phyloP scores from a whole-genome alignment of 2,329 filamentous ascomycete species.

The Pseudogymnoascus sp. region DNA sequence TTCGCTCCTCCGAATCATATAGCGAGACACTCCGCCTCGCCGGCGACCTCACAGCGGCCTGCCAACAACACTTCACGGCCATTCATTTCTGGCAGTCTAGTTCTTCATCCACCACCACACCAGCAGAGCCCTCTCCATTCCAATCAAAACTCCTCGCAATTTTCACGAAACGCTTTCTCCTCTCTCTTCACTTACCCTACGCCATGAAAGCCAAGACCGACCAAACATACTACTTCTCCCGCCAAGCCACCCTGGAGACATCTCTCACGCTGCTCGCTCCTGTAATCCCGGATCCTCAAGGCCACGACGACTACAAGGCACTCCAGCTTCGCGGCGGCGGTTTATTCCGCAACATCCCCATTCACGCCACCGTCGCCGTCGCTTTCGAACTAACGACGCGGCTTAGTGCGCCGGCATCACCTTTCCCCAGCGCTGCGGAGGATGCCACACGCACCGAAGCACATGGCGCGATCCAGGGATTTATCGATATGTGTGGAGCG shows the following conservation, averaged over 20 bases:
- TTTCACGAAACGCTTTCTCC: slow-evolving; percentile 42
- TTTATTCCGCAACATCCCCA: slow-evolving; percentile 33
- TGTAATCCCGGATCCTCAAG: not conserved
- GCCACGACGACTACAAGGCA: slow-evolving; percentile 25
- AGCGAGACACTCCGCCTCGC: slow-evolving; percentile 38
- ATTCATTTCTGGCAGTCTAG: not conserved
- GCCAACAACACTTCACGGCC: not conserved
- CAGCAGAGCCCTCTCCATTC: slow-evolving; percentile 22
- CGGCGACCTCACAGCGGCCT: slow-evolving; percentile 32
- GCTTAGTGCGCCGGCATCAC: slow-evolving; percentile 28
- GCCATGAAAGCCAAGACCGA: slow-evolving; percentile 32
- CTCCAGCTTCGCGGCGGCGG: slow-evolving; percentile 33
- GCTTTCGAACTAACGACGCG: slow-evolving; percentile 39
- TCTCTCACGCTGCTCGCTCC: slow-evolving; percentile 21
- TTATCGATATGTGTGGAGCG: slow-evolving; percentile 21
- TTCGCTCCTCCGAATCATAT: slow-evolving; percentile 34
- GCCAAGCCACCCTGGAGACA: slow-evolving; percentile 36
- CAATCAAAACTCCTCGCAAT: slow-evolving; percentile 41
- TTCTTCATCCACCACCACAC: not conserved
- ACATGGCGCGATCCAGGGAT: slow-evolving; percentile 13
- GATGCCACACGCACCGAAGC: slow-evolving; percentile 24
- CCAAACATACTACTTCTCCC: slow-evolving; percentile 39
- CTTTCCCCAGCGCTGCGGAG: slow-evolving; percentile 18
- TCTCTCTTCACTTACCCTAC: slow-evolving; percentile 43
- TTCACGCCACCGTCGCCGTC: slow-evolving; percentile 34